Evolutionary conservation across 768 basidiomycete genomes (phyloP).

Genomic region (Naganishia randhawae): DNA sequence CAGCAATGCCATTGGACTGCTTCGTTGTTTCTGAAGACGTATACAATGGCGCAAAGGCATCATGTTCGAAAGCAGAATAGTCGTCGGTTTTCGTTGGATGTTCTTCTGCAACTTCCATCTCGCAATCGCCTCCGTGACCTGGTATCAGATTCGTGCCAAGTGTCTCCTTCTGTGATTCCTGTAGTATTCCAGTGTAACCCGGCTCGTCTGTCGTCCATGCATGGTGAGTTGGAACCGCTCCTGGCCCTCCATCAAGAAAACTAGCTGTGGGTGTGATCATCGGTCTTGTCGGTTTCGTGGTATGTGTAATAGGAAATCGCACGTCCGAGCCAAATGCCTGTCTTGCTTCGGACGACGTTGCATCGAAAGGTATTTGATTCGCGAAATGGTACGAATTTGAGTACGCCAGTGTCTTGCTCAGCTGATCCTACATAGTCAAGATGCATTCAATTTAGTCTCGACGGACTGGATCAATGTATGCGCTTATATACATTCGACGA

Average conservation of each 20-base stretch:
- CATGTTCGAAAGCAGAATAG: constrained; percentile 16
- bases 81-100: constrained; percentile 3
- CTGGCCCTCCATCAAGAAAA: not conserved
- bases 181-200: not conserved
- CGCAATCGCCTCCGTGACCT: not conserved
- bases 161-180: not conserved
- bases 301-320: not conserved
- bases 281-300: constrained; percentile 14
- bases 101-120: not conserved
- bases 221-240: not conserved
- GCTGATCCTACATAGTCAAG: constrained; percentile 7
- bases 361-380: not conserved
- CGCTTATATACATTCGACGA: not conserved
- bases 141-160: not conserved
- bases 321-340: not conserved
- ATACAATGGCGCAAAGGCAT: constrained; percentile 10
- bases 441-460: not conserved
- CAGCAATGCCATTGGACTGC: not conserved
- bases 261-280: constrained; percentile 2
- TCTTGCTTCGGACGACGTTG: not conserved
- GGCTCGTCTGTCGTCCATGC: not conserved
- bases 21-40: not conserved
- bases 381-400: not conserved
- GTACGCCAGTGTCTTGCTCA: constrained; percentile 15
- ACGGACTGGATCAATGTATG: not conserved